A percentile compares a stretch with the other conserved stretches of the same genome.
Evolutionary conservation across 208 protist genomes (phyloP).

Genomic region (Crithidia expoeki): DNA sequence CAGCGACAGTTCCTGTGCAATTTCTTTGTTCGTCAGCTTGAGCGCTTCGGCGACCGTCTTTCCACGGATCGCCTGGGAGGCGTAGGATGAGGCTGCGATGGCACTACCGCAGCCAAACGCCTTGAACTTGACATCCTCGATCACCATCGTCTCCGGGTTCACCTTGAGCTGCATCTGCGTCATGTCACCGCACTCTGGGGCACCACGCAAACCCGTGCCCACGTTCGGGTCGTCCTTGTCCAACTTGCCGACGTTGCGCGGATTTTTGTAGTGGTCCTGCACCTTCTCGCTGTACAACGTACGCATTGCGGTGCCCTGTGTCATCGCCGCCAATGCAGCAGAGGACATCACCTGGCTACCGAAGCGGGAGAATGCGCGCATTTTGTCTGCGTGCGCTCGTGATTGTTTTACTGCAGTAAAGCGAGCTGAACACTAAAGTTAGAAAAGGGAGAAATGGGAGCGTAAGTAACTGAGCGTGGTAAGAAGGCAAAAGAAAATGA

Average conservation of each 20-base stretch:
- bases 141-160: constrained; percentile 89
- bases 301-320: constrained; percentile 37
- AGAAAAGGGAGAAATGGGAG: no score
- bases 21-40: constrained; percentile 98
- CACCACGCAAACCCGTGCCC: constrained; percentile 98
- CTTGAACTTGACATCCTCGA: constrained; percentile 97
- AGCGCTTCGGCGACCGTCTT: constrained; percentile 97
- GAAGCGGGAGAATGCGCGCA: constrained; percentile 25
- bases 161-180: constrained; percentile 98
- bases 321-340: constrained; percentile 12
- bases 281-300: constrained; percentile 96
- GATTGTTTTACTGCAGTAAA: constrained; percentile 7
- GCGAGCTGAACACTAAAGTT: no score
- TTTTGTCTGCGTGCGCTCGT: constrained; percentile 6
- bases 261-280: constrained; percentile 99
- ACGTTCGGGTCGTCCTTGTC: constrained; percentile 96
- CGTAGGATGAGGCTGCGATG: constrained; percentile 97
- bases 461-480: no score
- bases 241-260: constrained; percentile 98
- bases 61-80: constrained; percentile 98
- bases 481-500: constrained; percentile 12
- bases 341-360: constrained; percentile 12
- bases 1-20: constrained; percentile 98
- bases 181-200: constrained; percentile 99
- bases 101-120: constrained; percentile 99